Base-by-base conservation (phyloP, 2,329 filamentous ascomycete genomes). In the Davidsoniella neocaledoniae region DNA sequence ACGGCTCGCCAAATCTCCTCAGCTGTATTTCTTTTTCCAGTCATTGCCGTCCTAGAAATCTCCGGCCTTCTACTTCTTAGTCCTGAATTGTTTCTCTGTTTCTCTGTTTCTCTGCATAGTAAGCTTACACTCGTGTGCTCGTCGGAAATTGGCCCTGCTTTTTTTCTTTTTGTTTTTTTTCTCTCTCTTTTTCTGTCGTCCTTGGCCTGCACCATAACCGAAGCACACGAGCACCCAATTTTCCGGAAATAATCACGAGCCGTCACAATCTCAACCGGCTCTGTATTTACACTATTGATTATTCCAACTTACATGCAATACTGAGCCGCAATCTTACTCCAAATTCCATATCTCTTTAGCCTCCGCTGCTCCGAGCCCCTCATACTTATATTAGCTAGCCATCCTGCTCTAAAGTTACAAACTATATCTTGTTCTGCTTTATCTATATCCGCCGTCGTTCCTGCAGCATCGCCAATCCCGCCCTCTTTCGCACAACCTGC, bases 351-450 rank as follows among this genome's bases (percentile, higher is more conserved):
- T 42, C 38, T 40, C 44, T 37, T 21, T 7, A 33, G n/a, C 36
- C 43, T 51, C 49, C 49, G 39, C 44, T 51, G 16, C 43, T 33
- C 49, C 49, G 49, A 41, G 40, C 19, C 9, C 39, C 8, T 17
- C 19, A 25, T 5, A n/a, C 17, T n/a, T 44, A 46, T 46, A 21
- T 26, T 33, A 37, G 43, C 17, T 44, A 5, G 21, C 29, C n/a
- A 6, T 29, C 23, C 17, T 17, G 17, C 23, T 45, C 43, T 33
- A 12, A 17, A 21, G 33, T 37, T 12, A 3, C 12, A 6, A 17
- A 25, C 33, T 16, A 29, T 43, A 14, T 33, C 26, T 33, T 33
- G 26, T 33, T 33, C 10, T 12, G 26, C 26, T 33, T 12, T 10
- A 10, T 33, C 26, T 9, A 9, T 33, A 33, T 33, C 26, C 26